Percentiles rank a stretch among this genome's conserved stretches.
phyloP scores from a whole-genome alignment of 768 basidiomycete genomes.

The Leccinum boreale region DNA sequence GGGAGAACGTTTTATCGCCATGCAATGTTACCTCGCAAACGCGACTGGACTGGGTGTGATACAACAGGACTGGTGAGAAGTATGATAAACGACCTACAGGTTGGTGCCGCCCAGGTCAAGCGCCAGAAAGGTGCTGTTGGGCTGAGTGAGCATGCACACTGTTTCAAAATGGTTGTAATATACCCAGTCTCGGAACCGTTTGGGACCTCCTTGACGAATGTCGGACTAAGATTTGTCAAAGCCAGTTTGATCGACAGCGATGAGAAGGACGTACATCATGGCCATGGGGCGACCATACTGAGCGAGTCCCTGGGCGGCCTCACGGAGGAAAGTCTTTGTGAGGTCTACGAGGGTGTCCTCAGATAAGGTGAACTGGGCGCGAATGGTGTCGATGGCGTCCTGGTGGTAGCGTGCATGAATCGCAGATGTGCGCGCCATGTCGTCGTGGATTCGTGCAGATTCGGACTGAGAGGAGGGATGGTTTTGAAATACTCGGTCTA shows the following conservation, averaged over 20 bases:
- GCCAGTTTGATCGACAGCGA: background rate
- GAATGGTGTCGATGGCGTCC: constrained; percentile 59
- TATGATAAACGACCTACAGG: constrained; percentile 55
- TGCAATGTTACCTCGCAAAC: constrained; percentile 93
- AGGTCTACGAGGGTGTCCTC: constrained; percentile 63
- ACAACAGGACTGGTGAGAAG: background rate
- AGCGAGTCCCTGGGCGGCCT: constrained; percentile 71
- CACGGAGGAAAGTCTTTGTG: constrained; percentile 74
- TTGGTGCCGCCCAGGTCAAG: constrained; percentile 98
- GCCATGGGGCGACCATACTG: constrained; percentile 81
- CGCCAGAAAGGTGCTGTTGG: constrained; percentile 84
- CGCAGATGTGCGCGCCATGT: constrained; percentile 41
- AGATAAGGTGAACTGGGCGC: constrained; percentile 67
- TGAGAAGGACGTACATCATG: constrained; percentile 68
- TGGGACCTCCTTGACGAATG: constrained; percentile 94
- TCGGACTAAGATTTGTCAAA: constrained; percentile 53
- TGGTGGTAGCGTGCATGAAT: constrained; percentile 42
- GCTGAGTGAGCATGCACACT: constrained; percentile 5
- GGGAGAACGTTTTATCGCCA: constrained; percentile 83
- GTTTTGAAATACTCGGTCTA: background rate
- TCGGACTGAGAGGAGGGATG: background rate
- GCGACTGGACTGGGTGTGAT: constrained; percentile 51
- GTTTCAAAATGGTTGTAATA: constrained; percentile 18
- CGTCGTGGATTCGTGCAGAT: background rate
- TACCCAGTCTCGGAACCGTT: constrained; percentile 93